Evolutionary conservation across 257 asterid genomes (phyloP).

Genomic region (Nicotiana sylvestris): DNA sequence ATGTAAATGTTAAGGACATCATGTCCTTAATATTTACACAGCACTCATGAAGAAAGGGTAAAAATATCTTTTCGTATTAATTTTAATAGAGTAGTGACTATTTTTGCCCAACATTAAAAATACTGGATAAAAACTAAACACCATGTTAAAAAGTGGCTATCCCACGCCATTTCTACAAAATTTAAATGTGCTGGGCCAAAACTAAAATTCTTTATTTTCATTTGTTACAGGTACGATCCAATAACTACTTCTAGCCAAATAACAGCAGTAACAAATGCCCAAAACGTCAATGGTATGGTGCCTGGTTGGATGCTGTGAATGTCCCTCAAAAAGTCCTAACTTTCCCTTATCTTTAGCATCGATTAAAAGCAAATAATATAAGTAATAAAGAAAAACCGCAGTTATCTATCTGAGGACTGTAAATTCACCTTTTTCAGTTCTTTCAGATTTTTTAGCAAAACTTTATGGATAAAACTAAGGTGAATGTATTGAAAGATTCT

Average conservation of each 20-base stretch:
- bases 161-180: too few species aligned
- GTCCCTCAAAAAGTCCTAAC: background rate
- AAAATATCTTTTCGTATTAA: too few species aligned
- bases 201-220: too few species aligned
- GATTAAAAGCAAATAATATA: background rate
- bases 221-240: constrained; percentile 51
- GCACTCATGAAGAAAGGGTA: too few species aligned
- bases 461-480: background rate
- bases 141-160: too few species aligned
- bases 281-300: constrained; percentile 55
- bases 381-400: background rate
- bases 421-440: background rate
- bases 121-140: too few species aligned
- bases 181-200: too few species aligned
- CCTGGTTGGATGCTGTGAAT: constrained; percentile 94
- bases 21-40: too few species aligned
- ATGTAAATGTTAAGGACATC: too few species aligned
- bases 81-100: too few species aligned
- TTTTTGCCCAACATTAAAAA: too few species aligned
- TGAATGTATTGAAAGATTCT: background rate
- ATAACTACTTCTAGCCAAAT: constrained; percentile 59
- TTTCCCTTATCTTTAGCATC: background rate
- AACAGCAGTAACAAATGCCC: constrained; percentile 54
- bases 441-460: background rate
- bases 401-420: background rate